These are phyloP conservation scores for Persicaria tinctoria DNA, from an alignment of 148 eudicot genomes.

Conservation along the genomic window DNA sequence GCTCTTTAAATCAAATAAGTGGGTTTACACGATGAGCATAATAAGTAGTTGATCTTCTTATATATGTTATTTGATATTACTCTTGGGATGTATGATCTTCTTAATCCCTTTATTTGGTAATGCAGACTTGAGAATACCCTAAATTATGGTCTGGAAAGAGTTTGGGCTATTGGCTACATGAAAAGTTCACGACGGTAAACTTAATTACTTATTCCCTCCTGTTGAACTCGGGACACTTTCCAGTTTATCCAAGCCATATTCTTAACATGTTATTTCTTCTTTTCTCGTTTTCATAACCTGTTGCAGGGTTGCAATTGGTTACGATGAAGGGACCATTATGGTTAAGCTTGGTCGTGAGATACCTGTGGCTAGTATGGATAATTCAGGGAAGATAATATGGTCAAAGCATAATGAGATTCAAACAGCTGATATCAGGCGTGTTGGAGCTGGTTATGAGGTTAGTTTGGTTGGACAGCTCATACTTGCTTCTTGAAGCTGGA, in stretches of 20 bases:
- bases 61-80: not conserved
- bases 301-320: constrained; percentile 76
- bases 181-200: constrained; percentile 29
- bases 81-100: not conserved
- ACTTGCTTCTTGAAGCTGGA: not conserved
- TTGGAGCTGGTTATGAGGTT: constrained; percentile 97
- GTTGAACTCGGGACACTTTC: not conserved
- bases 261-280: not conserved
- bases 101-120: not conserved
- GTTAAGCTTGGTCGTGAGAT: constrained; percentile 92
- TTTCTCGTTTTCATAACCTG: not conserved
- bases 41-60: not conserved
- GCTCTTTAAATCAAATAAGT: not conserved
- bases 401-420: constrained; percentile 98
- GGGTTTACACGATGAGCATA: not conserved
- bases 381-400: constrained; percentile 92
- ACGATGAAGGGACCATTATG: constrained; percentile 95
- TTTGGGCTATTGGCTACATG: constrained; percentile 30
- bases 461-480: not conserved
- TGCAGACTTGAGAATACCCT: constrained; percentile 35
- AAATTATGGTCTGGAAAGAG: constrained; percentile 34
- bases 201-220: not conserved
- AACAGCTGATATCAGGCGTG: constrained; percentile 89
- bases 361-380: constrained; percentile 99
- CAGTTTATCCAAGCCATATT: not conserved